Base-by-base conservation (phyloP, 2,329 filamentous ascomycete genomes). In the Alternaria sp. region DNA sequence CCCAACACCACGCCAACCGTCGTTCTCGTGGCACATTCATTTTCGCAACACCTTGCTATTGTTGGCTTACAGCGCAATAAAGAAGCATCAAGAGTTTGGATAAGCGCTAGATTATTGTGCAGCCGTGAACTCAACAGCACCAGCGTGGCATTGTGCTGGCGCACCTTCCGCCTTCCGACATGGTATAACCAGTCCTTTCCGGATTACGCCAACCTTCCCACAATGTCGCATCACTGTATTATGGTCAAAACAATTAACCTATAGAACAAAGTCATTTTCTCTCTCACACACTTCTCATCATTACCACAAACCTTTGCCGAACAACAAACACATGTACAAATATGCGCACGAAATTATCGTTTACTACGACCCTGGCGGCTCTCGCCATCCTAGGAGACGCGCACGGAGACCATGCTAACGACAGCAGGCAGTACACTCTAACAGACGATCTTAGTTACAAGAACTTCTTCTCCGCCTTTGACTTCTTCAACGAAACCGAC, bases 381-480 rank as follows among this genome's bases (percentile, higher is more conserved):
- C 17, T 63, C 12, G 13, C 54, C 17, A 8, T 56, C 11, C 50
- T 66, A 5, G n/a, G 56, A 12, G 61, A 15, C n/a, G 54, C 68
- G 9, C 60, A 62, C n/a, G 19, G 44, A 13, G 28, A 25, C 21
- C 52, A 26, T 15, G 6, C 57, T 12, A 32, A 4, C 5, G 11
- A 25, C 25, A n/a, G 10, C 19, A 28, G 46, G 13, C 44, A 55
- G 45, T 78, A 77, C 61, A 64, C 58, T 3, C 69, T 77, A 23
- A 71, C 69, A 6, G 67, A 73, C 54, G 73, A 77, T 57, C 68
- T 77, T 7, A 70, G 69, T 10, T 70, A 74, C 64, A 64, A 65
- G n/a, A 75, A 75, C 54, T 78, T 79, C 68, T 78, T 79, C 65
- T 23, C 63, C 4, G 64, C 68, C 44, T 79, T 79, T 64, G 61